Percentiles rank a stretch among this genome's conserved stretches.
These are phyloP conservation scores for Scutellaria baicalensis DNA, from an alignment of 257 asterid species.

Conservation along the genomic window DNA sequence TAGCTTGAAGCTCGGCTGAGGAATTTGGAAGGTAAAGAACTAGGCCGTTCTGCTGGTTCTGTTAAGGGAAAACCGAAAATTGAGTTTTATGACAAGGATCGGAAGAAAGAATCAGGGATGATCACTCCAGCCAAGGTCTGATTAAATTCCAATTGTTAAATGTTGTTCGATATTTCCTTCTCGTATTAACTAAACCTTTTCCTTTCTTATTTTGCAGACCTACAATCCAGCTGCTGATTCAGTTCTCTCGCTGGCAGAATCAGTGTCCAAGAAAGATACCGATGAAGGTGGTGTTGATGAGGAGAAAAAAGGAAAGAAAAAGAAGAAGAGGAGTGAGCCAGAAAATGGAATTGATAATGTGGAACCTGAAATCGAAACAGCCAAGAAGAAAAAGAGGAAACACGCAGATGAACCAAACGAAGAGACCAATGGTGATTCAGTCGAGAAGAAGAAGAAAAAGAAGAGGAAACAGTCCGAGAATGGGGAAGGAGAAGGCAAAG, in stretches of 20 bases:
- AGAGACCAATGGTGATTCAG: slow-evolving; percentile 18
- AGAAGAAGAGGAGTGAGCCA: slow-evolving; percentile 23
- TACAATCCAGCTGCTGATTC: slow-evolving; percentile 80
- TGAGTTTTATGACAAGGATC: slow-evolving; percentile 74
- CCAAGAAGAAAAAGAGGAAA: slow-evolving; percentile 45
- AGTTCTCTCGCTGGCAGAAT: slow-evolving; percentile 35
- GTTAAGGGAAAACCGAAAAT: slow-evolving; percentile 80
- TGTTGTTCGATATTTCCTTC: no score
- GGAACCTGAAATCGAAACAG: slow-evolving; percentile 27
- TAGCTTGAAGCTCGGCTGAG: slow-evolving; percentile 81
- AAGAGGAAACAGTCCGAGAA: slow-evolving; percentile 61
- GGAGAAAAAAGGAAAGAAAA: slow-evolving; percentile 40
- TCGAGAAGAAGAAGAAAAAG: slow-evolving; percentile 55
- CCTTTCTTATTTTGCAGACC: slow-evolving; percentile 26
- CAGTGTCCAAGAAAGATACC: slow-evolving; percentile 24
- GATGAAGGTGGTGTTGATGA: slow-evolving; percentile 19
- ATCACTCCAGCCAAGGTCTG: slow-evolving; percentile 68
- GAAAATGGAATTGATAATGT: slow-evolving; percentile 3
- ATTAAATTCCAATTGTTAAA: not conserved
- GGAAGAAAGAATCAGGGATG: slow-evolving; percentile 65
- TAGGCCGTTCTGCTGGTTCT: slow-evolving; percentile 67
- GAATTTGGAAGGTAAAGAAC: slow-evolving; percentile 64
- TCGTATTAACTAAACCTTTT: not conserved
- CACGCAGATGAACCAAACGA: slow-evolving; percentile 20
- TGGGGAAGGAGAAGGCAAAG: slow-evolving; percentile 31